Base-by-base conservation (phyloP, 441 rosid genomes). In the Adansonia grandidieri region DNA sequence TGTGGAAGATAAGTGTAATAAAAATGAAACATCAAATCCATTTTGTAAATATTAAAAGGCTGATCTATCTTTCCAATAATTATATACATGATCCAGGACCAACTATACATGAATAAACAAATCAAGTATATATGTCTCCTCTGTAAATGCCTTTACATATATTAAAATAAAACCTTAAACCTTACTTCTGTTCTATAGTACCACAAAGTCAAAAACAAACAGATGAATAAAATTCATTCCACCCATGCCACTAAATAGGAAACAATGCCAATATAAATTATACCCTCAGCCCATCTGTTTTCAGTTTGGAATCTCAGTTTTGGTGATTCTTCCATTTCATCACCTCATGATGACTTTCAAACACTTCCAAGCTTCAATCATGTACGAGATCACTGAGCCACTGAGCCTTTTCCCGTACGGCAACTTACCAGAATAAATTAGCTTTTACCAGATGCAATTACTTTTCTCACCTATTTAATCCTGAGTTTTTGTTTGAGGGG, bases 391-490 rank as follows among this genome's bases (percentile, higher is more conserved):
- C 37, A 20, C 64, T 60, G 6, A 60, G 37, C 42, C 42, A 37
- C 40, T 37, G 40, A 37, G 40, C 40, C 40, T 62, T 11, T 62
- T 62, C n/a, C 1, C 3, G 17, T 22, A 22, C 40, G 11, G 40
- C 3, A 22, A 61, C 37, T 22, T 4, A 0, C 65, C 40, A 61
- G 5, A 40, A 61, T 22, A 61, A 3, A 4, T 61, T 22, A 47
- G 13, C 14, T n/a, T 14, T 20, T 8, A 8, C 5, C 5, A 53
- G 22, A 15, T 50, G 45, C 50, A 72, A 69, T 20, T 24, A 69
- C 28, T 57, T n/a, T 73, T 51, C 77, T 67, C 45, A 57, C 32
- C 67, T 80, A 40, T 76, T 73, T 56, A 54, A 40, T 53, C 54
- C 20, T 47, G 45, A 47, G 56, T 20, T 56, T 28, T 61, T 20